Base-by-base conservation (phyloP, 257 asterid species). In the Salvia splendens region DNA sequence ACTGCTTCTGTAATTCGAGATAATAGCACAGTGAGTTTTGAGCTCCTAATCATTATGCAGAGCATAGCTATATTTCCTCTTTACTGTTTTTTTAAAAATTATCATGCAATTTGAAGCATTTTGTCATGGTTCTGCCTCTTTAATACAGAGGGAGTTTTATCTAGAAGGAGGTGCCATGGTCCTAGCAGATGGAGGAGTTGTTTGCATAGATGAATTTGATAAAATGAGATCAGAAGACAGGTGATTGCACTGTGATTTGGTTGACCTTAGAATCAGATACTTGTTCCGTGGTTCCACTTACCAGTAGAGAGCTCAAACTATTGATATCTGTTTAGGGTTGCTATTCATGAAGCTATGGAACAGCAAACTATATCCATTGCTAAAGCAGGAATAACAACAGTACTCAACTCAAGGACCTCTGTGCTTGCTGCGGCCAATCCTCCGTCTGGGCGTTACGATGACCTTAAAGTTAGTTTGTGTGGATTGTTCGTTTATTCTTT, bases 131-230 rank as follows among this genome's bases (percentile, higher is more conserved):
- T 30, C 70, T 59, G 64, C 46, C 74, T 41, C 61, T 59, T 63
- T 69, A 50, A 74, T 72, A 64, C 86, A 94, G 99, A 77, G 99
- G 12, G 99, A 94, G 82, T 94, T 94, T 84, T 94, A 94, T 78
- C 79, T 94, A 62, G 99, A 94, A 87, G 99, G 99, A 76, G 99
- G 99, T 74, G 99, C 97, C 71, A 94, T 94, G 99, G 99, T 94
- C 73, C 82, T 94, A 71, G 99, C 97, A 55, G 99, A 91, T 74
- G 99, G 99, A 61, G 99, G 99, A 69, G 99, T 94, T 73, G 99
- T 94, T 64, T 94, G 99, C 82, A 94, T 94, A 32, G 99, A 94
- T 75, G 99, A 94, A 75, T 94, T 94, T 74, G 99, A 94, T 79
- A 94, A 94, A 83, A 94, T 94, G 99, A 87, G 99, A 81, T 73